Conservation (phyloP, 2,329 filamentous ascomycete species). For the Penicillium sp. region DNA sequence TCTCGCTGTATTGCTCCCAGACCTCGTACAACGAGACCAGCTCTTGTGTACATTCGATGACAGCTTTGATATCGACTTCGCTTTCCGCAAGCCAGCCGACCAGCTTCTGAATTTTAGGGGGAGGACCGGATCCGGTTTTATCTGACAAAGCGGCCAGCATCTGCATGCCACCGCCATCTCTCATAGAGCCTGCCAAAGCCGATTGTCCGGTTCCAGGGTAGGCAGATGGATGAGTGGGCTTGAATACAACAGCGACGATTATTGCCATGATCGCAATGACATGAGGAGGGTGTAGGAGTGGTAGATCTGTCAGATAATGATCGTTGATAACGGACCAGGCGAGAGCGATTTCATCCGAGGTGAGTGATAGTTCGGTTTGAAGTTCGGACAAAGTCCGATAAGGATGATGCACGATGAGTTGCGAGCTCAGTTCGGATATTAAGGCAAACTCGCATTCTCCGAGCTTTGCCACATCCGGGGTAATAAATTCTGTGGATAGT, state of each 20-base stretch:
- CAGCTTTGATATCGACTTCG: constrained; percentile 70
- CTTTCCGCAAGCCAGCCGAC: constrained; percentile 79
- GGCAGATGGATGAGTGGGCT: constrained; percentile 47
- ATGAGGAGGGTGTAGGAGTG: constrained; percentile 75
- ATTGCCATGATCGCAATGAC: constrained; percentile 79
- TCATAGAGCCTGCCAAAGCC: constrained; percentile 27
- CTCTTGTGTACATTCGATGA: constrained; percentile 85
- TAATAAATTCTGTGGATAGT: constrained; percentile 52
- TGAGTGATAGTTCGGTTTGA: constrained; percentile 59
- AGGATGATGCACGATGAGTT: constrained; percentile 82
- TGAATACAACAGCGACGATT: constrained; percentile 71
- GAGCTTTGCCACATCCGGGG: constrained; percentile 69
- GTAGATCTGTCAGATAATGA: constrained; percentile 85
- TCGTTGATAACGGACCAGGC: constrained; percentile 84
- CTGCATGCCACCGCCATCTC: constrained; percentile 30
- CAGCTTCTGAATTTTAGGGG: constrained; percentile 52
- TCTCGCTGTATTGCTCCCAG: constrained; percentile 59
- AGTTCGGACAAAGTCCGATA: constrained; percentile 71
- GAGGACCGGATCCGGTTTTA: constrained; percentile 24
- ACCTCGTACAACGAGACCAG: constrained; percentile 79
- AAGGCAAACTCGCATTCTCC: constrained; percentile 91
- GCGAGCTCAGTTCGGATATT: constrained; percentile 82
- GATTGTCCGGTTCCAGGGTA: constrained; percentile 29
- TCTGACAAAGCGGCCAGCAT: constrained; percentile 30
- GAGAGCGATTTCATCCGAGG: constrained; percentile 67